Conservation (phyloP, 805 yeast genomes). For the Candida cerambycidarum region DNA sequence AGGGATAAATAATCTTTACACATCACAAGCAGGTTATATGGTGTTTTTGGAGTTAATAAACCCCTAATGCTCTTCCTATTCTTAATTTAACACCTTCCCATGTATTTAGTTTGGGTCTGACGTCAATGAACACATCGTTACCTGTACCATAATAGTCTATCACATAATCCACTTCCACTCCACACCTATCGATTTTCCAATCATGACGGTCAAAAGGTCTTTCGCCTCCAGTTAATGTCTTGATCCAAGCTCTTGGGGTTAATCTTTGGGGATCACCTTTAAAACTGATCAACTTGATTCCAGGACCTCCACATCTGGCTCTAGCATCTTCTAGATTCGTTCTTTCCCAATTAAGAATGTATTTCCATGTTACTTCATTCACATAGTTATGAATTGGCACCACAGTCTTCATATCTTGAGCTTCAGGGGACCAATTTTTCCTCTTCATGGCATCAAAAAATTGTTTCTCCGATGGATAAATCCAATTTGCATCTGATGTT, state of each 20-base stretch:
- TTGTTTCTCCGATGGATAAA: slow-evolving; percentile 94
- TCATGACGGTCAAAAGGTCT: slow-evolving; percentile 96
- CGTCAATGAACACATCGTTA: slow-evolving; percentile 73
- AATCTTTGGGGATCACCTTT: slow-evolving; percentile 83
- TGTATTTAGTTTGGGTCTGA: slow-evolving; percentile 84
- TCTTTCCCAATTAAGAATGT: slow-evolving; percentile 80
- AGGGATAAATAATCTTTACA: not conserved
- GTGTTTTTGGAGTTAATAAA: slow-evolving; percentile 4
- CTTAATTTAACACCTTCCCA: slow-evolving; percentile 80
- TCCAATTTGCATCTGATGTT: slow-evolving; percentile 73
- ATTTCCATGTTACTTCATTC: slow-evolving; percentile 89
- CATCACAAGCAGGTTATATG: too few relatives aligned
- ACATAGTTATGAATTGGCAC: slow-evolving; percentile 95
- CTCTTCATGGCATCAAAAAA: slow-evolving; percentile 92
- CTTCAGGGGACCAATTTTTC: slow-evolving; percentile 82
- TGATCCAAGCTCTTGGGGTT: slow-evolving; percentile 80
- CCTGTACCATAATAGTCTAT: slow-evolving; percentile 81
- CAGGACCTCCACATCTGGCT: slow-evolving; percentile 60
- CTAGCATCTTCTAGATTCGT: slow-evolving; percentile 48
- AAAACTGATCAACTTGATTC: slow-evolving; percentile 79
- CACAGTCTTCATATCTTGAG: slow-evolving; percentile 80
- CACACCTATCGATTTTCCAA: slow-evolving; percentile 88
- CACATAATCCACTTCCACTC: slow-evolving; percentile 79
- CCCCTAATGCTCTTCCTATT: slow-evolving; percentile 47
- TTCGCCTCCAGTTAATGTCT: slow-evolving; percentile 65